Evolutionary conservation across 805 yeast genomes (phyloP).

Genomic region (Myxozyma geophila): DNA sequence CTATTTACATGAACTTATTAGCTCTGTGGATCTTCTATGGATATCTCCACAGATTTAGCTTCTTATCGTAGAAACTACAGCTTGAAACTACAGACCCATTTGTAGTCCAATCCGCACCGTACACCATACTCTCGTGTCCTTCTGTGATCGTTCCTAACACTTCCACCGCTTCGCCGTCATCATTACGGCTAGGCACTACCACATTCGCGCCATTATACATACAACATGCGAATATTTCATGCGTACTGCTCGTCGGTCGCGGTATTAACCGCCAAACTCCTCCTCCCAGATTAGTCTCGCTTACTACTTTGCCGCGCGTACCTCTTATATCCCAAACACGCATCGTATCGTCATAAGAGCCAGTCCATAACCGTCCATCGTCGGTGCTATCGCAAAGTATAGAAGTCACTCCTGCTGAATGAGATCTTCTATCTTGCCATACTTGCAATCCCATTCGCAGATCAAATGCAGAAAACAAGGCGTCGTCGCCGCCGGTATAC

Average conservation of each 20-base stretch:
- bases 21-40: background rate
- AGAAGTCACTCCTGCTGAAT: constrained; percentile 90
- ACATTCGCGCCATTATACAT: constrained; percentile 95
- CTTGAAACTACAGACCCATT: constrained; percentile 62
- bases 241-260: constrained; percentile 45
- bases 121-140: constrained; percentile 90
- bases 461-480: constrained; percentile 55
- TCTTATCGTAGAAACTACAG: constrained; percentile 89
- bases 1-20: background rate
- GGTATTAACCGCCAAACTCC: constrained; percentile 95
- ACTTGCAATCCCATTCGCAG: constrained; percentile 26
- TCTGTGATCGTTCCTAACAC: constrained; percentile 39
- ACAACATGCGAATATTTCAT: constrained; percentile 67
- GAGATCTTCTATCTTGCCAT: constrained; percentile 56
- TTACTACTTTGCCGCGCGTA: constrained; percentile 49
- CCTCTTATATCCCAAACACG: constrained; percentile 68
- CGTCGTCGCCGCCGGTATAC: constrained; percentile 88
- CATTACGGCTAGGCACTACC: constrained; percentile 48
- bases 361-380: constrained; percentile 71
- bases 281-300: constrained; percentile 68
- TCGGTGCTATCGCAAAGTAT: constrained; percentile 52
- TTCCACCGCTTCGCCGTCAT: constrained; percentile 25
- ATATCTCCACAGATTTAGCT: constrained; percentile 72
- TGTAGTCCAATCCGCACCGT: constrained; percentile 87
- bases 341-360: constrained; percentile 86